These are phyloP conservation scores for Pythium aristosporum DNA, from an alignment of 352 stramenopile species.

Conservation along the genomic window DNA sequence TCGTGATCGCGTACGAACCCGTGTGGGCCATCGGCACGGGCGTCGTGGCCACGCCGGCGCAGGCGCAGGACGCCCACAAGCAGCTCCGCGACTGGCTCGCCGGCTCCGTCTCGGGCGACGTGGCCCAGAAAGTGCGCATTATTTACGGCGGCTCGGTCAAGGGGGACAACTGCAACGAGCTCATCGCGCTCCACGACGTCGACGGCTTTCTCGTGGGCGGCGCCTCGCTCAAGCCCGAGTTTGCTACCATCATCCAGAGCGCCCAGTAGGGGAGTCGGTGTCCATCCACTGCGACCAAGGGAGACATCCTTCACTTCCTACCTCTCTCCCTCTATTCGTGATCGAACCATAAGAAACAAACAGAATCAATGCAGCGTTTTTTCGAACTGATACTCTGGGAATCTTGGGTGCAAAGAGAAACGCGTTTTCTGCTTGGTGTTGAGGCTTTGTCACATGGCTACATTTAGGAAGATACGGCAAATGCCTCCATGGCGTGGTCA, in stretches of 20 bases:
- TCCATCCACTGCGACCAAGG: not conserved
- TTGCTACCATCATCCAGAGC: conserved; percentile 83
- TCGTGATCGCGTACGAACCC: conserved; percentile 97
- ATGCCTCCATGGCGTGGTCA: not conserved
- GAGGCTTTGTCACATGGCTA: conserved; percentile 13
- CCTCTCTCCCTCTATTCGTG: not conserved
- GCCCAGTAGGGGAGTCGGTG: conserved; percentile 35
- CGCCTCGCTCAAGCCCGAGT: conserved; percentile 92
- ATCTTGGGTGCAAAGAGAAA: not conserved
- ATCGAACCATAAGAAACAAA: not conserved
- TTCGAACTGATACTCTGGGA: not conserved
- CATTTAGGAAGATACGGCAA: not conserved
- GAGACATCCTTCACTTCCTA: not conserved
- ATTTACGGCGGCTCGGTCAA: conserved; percentile 95
- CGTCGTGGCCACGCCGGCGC: conserved; percentile 93
- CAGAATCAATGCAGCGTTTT: not conserved
- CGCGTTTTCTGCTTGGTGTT: conserved; percentile 11
- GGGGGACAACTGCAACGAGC: conserved; percentile 83
- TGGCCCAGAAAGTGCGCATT: conserved; percentile 79
- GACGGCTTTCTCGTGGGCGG: conserved; percentile 95
- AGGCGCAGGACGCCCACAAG: conserved; percentile 93
- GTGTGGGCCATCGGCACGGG: conserved; percentile 98
- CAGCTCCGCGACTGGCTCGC: conserved; percentile 81
- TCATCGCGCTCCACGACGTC: conserved; percentile 84
- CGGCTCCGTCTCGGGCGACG: conserved; percentile 55